These are phyloP conservation scores for Penicillium sp. DNA, from an alignment of 2,329 filamentous ascomycete genomes.

Conservation along the genomic window DNA sequence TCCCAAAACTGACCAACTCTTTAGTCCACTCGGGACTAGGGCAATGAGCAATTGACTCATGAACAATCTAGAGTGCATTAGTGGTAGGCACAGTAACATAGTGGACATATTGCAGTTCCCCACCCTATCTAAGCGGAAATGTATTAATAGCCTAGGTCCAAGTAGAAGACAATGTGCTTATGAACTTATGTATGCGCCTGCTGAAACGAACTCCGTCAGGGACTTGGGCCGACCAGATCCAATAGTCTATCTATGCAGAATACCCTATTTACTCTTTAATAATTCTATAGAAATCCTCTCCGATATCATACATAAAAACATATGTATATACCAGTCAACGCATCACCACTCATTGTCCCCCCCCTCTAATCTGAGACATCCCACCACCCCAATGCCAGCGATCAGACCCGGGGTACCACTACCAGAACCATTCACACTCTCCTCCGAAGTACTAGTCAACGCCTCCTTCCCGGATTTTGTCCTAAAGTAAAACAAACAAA, in stretches of 20 bases:
- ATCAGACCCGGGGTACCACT: not conserved
- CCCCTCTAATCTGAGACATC: constrained; percentile 6
- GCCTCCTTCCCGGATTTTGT: constrained; percentile 5
- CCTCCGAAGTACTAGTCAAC: not conserved
- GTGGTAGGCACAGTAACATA: not conserved
- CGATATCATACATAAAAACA: not conserved
- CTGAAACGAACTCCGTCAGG: constrained; percentile 6
- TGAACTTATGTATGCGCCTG: not conserved
- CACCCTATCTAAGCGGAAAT: not conserved
- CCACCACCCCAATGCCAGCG: constrained; percentile 5
- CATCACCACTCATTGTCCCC: not conserved
- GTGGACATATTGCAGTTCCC: not conserved
- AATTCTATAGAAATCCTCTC: not conserved
- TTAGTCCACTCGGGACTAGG: not conserved
- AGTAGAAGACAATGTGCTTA: not conserved
- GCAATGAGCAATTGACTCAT: not conserved
- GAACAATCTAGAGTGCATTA: not conserved
- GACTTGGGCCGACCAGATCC: not conserved
- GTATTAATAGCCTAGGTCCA: constrained; percentile 6
- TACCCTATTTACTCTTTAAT: not conserved
- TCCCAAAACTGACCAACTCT: not conserved
- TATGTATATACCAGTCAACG: not conserved
- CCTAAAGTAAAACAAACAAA: not conserved
- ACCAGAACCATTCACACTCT: constrained; percentile 1
- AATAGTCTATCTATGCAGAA: not conserved